Evolutionary conservation across 2,329 filamentous ascomycete species (phyloP).

Genomic region (Arthrobotrys musiformis): DNA sequence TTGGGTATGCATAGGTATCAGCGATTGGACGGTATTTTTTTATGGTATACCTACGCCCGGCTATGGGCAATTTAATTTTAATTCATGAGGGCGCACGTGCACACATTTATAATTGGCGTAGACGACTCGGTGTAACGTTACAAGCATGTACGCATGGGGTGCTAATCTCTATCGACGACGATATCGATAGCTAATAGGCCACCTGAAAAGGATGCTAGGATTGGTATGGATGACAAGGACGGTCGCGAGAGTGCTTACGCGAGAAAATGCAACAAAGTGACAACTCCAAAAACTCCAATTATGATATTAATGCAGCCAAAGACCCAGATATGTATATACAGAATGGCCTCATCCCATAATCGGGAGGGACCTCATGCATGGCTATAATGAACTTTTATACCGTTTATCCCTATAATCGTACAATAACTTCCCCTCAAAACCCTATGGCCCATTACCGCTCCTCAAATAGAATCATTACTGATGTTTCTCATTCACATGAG

Average conservation of each 20-base stretch:
- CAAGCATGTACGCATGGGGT: too few relatives aligned
- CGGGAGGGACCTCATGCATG: background rate
- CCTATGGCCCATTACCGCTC: background rate
- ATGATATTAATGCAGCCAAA: background rate
- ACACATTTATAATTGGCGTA: background rate
- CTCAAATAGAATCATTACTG: background rate
- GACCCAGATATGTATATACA: background rate
- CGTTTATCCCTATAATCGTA: background rate
- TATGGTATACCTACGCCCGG: background rate
- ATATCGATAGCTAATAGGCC: too few relatives aligned
- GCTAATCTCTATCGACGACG: too few relatives aligned
- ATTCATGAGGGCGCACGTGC: background rate
- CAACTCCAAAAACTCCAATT: constrained; percentile 12
- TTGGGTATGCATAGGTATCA: background rate
- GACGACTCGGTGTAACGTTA: background rate
- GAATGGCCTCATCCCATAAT: background rate
- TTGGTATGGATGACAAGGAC: too few relatives aligned
- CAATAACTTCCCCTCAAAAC: background rate
- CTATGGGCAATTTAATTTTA: constrained; percentile 12
- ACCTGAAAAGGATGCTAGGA: background rate
- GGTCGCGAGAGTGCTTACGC: too few relatives aligned
- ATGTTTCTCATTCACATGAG: constrained; percentile 21
- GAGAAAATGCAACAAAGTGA: background rate
- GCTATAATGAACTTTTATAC: background rate
- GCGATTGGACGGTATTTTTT: background rate